Evolutionary conservation across 768 basidiomycete species (phyloP), one percentile per base, ranked within the genome.

Genomic region (Gymnopilus dilepis): DNA sequence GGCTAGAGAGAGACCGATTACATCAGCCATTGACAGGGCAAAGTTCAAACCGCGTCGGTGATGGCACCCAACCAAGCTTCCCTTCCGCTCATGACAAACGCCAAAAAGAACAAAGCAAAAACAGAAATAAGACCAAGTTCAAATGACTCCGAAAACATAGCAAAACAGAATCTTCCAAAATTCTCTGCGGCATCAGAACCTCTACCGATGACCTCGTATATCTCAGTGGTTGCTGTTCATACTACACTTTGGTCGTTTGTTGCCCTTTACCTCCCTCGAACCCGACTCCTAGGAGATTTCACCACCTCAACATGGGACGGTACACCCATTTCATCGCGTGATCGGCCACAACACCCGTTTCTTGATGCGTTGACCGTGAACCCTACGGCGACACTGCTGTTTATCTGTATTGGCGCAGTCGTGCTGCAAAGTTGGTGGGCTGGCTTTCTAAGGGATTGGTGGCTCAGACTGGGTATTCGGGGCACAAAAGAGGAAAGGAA

Each of bases 391-490:
- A 92, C 91, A 0, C 72, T 91, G 56, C 59, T 76, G 4, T 92
- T 86, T 76, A 74, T 87, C 38, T 82, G 82, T 52, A 62, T 74
- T 0, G 92, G 91, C 0, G 79, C 82, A 1, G 65, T 72, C 4
- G 60, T 90, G 2, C 69, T 91, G 34, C 82, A 90, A 67, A 75
- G 77, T 9, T 92, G 89, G 87, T 95, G 92, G 90, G 87, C 83
- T 1, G 83, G 83, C 3, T 88, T 85, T 80, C 69, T 92, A 65
- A 77, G 86, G 60, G 68, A 75, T 22, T 91, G 88, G 89, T 82
- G 77, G 70, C 78, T 83, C 13, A 78, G 79, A 17, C 74, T 77
- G 43, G 64, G 72, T 0, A 60, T 78, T 37, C 71, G 79, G 31
- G 80, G 81, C 7, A 73, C 80, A 3, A 73, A 79, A 34, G 78